Conservation (phyloP, 371 early-diverging fungal genomes). For the Fennellomyces sp. region DNA sequence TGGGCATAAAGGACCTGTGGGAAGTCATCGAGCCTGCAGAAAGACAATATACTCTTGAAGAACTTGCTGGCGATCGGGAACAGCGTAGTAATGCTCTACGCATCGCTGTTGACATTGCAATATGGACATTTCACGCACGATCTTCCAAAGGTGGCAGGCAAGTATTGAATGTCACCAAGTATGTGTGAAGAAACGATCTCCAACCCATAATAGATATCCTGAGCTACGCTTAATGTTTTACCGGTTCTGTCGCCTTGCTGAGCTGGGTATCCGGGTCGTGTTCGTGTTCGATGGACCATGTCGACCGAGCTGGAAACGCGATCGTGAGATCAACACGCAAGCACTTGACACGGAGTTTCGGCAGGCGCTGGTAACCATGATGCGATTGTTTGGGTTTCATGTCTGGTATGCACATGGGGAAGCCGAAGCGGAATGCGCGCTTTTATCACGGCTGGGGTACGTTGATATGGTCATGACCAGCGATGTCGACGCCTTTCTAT, state of each 20-base stretch:
- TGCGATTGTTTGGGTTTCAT: constrained; percentile 28
- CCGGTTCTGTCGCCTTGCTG: constrained; percentile 32
- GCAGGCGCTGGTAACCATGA: constrained; percentile 11
- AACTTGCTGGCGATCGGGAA: constrained; percentile 66
- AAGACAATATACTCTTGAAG: constrained; percentile 81
- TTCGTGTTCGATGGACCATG: constrained; percentile 47
- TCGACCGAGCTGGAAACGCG: constrained; percentile 35
- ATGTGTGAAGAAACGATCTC: background rate
- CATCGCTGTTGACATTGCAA: constrained; percentile 39
- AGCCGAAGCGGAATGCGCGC: constrained; percentile 51
- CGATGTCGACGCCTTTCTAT: constrained; percentile 42
- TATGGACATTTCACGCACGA: constrained; percentile 33
- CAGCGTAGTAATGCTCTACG: constrained; percentile 12
- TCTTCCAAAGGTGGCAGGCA: constrained; percentile 29
- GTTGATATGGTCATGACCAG: constrained; percentile 41
- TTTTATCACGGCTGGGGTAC: constrained; percentile 29
- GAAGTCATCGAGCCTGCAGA: constrained; percentile 10
- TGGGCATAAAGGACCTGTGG: constrained; percentile 21
- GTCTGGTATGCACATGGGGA: constrained; percentile 44
- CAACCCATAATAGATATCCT: constrained; percentile 13
- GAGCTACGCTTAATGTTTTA: constrained; percentile 32
- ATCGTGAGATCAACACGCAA: constrained; percentile 17
- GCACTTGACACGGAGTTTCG: constrained; percentile 12
- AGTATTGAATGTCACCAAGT: background rate
- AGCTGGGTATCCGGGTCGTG: constrained; percentile 38